phyloP scores from a whole-genome alignment of 345 rosid genomes.

The Eucalyptus pumila region DNA sequence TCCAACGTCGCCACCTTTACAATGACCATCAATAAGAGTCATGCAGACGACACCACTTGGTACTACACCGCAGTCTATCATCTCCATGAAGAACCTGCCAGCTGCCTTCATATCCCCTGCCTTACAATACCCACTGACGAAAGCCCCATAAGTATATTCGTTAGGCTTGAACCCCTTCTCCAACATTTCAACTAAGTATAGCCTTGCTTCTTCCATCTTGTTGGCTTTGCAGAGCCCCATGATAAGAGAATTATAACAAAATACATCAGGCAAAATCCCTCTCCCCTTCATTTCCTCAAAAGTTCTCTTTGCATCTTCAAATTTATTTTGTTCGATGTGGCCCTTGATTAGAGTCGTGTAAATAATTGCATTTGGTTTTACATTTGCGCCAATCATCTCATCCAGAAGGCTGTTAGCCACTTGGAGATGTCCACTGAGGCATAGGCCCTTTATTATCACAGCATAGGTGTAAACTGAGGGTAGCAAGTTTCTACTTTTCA shows the following conservation, averaged over 20 bases:
- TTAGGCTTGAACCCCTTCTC: constrained; percentile 57
- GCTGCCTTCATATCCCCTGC: constrained; percentile 52
- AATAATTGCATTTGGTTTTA: constrained; percentile 48
- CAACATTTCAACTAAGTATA: constrained; percentile 41
- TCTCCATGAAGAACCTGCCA: constrained; percentile 45
- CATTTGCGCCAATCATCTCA: constrained; percentile 35
- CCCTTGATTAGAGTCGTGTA: constrained; percentile 61
- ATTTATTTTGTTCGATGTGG: constrained; percentile 28
- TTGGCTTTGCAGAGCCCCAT: constrained; percentile 69
- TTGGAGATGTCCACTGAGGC: constrained; percentile 38
- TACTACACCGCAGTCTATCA: constrained; percentile 40
- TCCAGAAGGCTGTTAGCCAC: constrained; percentile 34
- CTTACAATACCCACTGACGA: constrained; percentile 44
- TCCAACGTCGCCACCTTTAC: constrained; percentile 37
- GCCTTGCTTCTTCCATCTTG: constrained; percentile 63
- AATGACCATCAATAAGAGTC: constrained; percentile 45
- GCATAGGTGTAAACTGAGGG: constrained; percentile 34
- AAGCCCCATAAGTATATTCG: constrained; percentile 55
- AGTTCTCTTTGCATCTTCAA: constrained; percentile 38
- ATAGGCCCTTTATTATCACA: constrained; percentile 39
- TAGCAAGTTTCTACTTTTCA: constrained; percentile 43
- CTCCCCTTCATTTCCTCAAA: constrained; percentile 45
- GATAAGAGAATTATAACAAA: constrained; percentile 65
- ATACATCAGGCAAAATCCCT: constrained; percentile 49
- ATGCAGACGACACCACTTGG: constrained; percentile 50